Conservation (phyloP, 1,139 yeast genomes). For the Geotrichum reessii region DNA sequence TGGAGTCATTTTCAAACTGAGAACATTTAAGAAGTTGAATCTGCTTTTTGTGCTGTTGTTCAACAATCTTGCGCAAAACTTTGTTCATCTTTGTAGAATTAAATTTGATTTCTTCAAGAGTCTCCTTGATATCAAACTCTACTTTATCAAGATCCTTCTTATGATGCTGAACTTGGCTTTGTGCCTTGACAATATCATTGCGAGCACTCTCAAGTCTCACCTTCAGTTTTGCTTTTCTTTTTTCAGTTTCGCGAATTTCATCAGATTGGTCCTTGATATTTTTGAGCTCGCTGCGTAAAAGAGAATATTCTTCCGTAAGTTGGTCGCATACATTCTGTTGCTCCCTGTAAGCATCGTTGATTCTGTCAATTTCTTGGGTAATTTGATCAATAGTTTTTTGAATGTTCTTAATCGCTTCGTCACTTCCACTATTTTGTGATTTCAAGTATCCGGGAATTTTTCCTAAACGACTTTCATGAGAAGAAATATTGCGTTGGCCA, state of each 20-base stretch:
- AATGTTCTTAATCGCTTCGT: not conserved
- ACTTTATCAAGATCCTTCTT: not conserved
- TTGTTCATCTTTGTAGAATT: not conserved
- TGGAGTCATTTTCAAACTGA: slow-evolving; percentile 8
- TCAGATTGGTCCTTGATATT: not conserved
- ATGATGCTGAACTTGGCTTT: not conserved
- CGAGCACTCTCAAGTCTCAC: not conserved
- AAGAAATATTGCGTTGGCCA: slow-evolving; percentile 15
- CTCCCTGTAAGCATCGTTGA: not conserved
- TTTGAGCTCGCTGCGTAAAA: not conserved
- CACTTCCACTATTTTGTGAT: slow-evolving; percentile 2
- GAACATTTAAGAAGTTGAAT: not conserved
- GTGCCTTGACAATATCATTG: not conserved
- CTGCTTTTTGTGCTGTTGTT: slow-evolving; percentile 2
- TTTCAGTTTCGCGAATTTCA: not conserved
- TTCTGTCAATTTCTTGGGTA: not conserved
- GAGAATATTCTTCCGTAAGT: not conserved
- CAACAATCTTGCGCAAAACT: not conserved
- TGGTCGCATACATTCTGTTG: not conserved
- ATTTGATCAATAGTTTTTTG: not conserved
- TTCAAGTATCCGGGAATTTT: slow-evolving; percentile 5
- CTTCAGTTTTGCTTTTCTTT: not conserved
- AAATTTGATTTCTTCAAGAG: not conserved
- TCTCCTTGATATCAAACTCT: not conserved
- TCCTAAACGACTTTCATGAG: slow-evolving; percentile 1